Evolutionary conservation across 2,329 filamentous ascomycete species (phyloP), one percentile per base, ranked within the genome.

Genomic region (Didymella arachidicola): DNA sequence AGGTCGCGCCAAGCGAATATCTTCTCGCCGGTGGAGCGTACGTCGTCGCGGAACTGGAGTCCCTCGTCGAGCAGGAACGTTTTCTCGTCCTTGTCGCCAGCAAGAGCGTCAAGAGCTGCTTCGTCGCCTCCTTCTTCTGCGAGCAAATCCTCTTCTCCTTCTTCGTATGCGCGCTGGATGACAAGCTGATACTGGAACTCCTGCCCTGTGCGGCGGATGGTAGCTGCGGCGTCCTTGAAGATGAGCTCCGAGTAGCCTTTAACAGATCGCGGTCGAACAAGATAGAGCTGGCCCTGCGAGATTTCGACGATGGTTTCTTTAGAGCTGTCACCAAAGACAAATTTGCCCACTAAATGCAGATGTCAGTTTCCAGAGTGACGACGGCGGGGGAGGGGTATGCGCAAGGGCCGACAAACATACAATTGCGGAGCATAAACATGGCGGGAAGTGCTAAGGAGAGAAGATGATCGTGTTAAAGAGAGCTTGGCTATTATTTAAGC

Each of bases 231-330:
- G 87, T 99, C 95, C 79, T 95, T 97, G 84, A 97, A 99, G 79
- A 99, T 96, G 75, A 98, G 92, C 79, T 99, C 95, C 1, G 94
- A 97, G 77, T 97, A 98, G 66, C 95, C 95, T 78, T 99, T 99
- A 57, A 94, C 93, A 7, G 94, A 98, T 48, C 92, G 86, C 11
- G 95, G 95, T 70, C 95, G 91, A 70, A 99, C 95, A 67, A 99
- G 89, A 79, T 97, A 99, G 43, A 99, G 91, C 79, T 98, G 93
- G 74, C 95, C 95, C 78, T 98, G 93, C 16, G 93, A 88, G 42
- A 99, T 89, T 76, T 98, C 93, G 79, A 97, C 92, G 74, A 99
- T 87, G 46, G 92, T 90, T 81, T 98, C 93, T 78, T 97, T 94
- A 76, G 88, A 92, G 72, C 86, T 87, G 77, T 96, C 93, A 65